Evolutionary conservation across 2,329 filamentous ascomycete genomes (phyloP), one percentile per base, ranked within the genome.

Genomic region (Cladosporium phlei): DNA sequence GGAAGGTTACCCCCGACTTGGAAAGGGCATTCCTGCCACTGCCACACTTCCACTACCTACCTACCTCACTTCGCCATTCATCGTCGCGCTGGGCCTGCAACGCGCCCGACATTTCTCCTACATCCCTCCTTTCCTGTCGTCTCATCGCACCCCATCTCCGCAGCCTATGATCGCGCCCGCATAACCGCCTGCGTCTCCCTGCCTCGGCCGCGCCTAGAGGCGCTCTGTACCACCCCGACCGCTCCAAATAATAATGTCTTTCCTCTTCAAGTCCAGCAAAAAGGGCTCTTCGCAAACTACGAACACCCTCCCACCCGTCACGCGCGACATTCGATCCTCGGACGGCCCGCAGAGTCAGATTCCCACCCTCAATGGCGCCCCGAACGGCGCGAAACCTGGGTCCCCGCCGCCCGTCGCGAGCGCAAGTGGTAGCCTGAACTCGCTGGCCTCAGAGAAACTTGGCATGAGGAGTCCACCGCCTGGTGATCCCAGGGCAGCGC

Each of bases 381-480:
- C 49, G 19, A 53, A 53, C 46, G 52, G 44, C 47, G 47, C 45
- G 32, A 63, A 62, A 40, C 53, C 60, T 2, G 54, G 47, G 38
- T 59, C 57, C 22, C 70, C 77, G 3, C 81, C 84, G 48, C 79
- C 84, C 39, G 86, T 16, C 30, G 28, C 27, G 11, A 91, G 88
- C 62, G 73, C 75, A 49, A 80, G 77, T 59, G 75, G 74, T 56
- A 63, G 59, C 40, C 34, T 64, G 24, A 61, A 59, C 43, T 55
- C 56, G 16, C 30, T 62, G 28, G 48, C 52, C 49, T 29, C 49
- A 51, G 35, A 50, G 51, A 22, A 48, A 40, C 21, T 28, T 33
- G 17, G 40, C 27, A 40, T 47, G 34, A 30, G 45, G 14, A 47
- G 45, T 29, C 45, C 45, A 28, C 35, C 45, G 28, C 45, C 45